Base-by-base conservation (phyloP, 169 alveolate species). In the Condylostoma magnum region DNA sequence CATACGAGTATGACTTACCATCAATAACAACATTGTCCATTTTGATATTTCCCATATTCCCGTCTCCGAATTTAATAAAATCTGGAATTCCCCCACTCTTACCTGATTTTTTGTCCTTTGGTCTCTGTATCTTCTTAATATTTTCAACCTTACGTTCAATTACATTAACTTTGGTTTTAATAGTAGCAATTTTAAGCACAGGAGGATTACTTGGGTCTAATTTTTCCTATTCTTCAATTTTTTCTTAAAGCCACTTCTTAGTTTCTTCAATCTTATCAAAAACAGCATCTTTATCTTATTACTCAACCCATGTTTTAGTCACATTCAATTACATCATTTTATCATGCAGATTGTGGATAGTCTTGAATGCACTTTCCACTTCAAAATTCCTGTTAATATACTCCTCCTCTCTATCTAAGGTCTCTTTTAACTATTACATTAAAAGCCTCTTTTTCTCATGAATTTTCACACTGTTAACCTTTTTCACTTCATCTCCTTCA, bases 171-270 rank as follows among this genome's bases (percentile, higher is more conserved):
- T 60, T 60, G 3, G 12, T 36, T 60, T 60, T 55, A 18, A 60
- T n/a, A 8, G 36, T 37, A 8, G 20, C 8, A 2, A 34, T n/a
- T 28, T n/a, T 33, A 41, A 60, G 25, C 15, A 34, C 71, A 12
- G 31, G 37, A 15, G 71, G 56, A 20, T 60, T 37, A 52, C 71
- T 38, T 8, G 27, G 56, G 3, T 66, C 1, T 31, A 25, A 2
- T 15, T 12, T 12, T 8, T 22, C 25, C 48, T 66, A 48, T 5
- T 66, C 63, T n/a, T 20, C 25, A n/a, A 5, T 41, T 25, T 66
- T 66, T 2, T 41, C 50, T 28, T 66, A 20, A 44, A 66, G 18
- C 63, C 75, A 66, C n/a, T 66, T 50, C 27, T 27, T 27, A 66
- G 75, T 31, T 43, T 66, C 75, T 1, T 43, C 20, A 18, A 36